phyloP scores from a whole-genome alignment of 2,329 filamentous ascomycete species.

The Xylariaceae sp. region DNA sequence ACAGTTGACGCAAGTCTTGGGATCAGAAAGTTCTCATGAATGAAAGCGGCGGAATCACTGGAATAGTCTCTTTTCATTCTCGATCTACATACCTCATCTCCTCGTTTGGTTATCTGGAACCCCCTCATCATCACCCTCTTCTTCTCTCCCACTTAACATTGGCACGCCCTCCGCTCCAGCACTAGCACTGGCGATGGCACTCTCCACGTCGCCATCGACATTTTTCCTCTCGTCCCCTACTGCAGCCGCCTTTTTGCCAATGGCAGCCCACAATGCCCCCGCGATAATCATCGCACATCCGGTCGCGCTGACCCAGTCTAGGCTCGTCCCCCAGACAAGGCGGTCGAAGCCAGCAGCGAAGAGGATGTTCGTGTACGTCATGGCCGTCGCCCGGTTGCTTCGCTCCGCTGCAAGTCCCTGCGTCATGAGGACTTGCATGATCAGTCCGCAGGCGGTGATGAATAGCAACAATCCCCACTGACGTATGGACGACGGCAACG shows the following conservation, averaged over 20 bases:
- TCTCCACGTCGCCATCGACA: conserved; percentile 26
- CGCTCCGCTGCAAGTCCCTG: conserved; percentile 68
- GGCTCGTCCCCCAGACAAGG: conserved; percentile 47
- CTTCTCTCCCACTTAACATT: conserved; percentile 6
- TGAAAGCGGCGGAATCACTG: too few species aligned
- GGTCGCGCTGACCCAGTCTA: conserved; percentile 43
- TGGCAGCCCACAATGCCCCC: conserved; percentile 46
- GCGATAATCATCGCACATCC: conserved; percentile 50
- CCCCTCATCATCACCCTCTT: conserved; percentile 27
- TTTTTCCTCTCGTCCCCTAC: conserved; percentile 11
- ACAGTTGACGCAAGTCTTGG: too few species aligned
- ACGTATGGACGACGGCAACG: conserved; percentile 34
- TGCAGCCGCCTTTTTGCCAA: conserved; percentile 36
- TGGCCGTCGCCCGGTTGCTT: conserved; percentile 50
- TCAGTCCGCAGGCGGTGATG: conserved; percentile 69
- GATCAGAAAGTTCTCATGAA: too few species aligned
- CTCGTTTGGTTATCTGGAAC: conserved; percentile 12
- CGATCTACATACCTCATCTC: too few species aligned
- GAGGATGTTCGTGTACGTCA: conserved; percentile 55
- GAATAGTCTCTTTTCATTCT: conserved; percentile 17
- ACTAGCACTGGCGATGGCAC: conserved; percentile 27
- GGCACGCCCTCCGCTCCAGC: conserved; percentile 18
- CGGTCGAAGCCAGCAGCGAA: conserved; percentile 50
- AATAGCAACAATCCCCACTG: conserved; percentile 65
- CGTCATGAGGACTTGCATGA: conserved; percentile 83